Base-by-base conservation (phyloP, 2,329 filamentous ascomycete species). In the Sclerotinia nivalis region DNA sequence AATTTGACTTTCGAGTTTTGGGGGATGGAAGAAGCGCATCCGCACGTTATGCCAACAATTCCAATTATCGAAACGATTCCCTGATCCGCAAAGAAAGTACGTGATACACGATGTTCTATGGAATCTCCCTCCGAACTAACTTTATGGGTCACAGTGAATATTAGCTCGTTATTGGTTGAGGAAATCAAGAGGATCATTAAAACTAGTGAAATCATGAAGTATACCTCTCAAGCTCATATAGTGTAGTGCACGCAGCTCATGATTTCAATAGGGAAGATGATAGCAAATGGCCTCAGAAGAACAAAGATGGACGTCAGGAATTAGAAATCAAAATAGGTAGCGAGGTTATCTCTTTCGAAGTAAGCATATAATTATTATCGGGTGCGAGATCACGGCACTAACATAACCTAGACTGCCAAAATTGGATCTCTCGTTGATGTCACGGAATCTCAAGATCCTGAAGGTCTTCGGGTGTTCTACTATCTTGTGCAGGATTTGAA, bases 1-100 rank as follows among this genome's bases (percentile, higher is more conserved):
- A 99, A 81, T 99, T 99, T 80, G 96, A 99, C 80, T 96, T 99
- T 78, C 88, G 95, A 69, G 93, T 93, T 34, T 88, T 98, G 59
- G 93, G 93, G 68, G 96, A 99, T 80, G 96, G 96, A 66, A 89
- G 93, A 72, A 97, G 94, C 79, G 96, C 96, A 10, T 92, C 96
- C 66, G 93, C 95, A 45, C 90, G 96, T 82, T 99, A 99, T 83
- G 96, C 96, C 74, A 99, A 99, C 86, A 99, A 99, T 82, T 98
- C 95, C 70, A 99, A 99, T 83, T 99, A 99, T 83, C 90, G 96
- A 78, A 99, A 99, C 82, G 96, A 99, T 80, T 97, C 94, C 73
- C 84, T 99, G 76, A 99, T 99, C 79, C 91, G 96, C 74, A 99
- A 99, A 94, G 96, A 99, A 85, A 99, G 96, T 97, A 85, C 76